Conservation (phyloP, 1,284 basidiomycete genomes). For the Trichosporon faecale region DNA sequence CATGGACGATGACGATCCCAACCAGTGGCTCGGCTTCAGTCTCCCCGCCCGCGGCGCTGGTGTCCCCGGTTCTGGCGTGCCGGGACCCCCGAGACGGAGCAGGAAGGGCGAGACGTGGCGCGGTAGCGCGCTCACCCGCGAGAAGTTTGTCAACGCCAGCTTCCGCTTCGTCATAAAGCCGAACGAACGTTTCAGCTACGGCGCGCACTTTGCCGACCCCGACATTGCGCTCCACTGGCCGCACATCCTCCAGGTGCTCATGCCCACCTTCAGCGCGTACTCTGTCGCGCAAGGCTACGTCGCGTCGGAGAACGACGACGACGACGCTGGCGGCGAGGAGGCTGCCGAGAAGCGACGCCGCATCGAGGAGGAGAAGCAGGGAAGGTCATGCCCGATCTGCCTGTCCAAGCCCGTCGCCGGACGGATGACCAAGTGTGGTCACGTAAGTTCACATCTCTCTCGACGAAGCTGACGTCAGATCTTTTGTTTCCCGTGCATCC, state of each 20-base stretch:
- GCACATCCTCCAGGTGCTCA: constrained; percentile 92
- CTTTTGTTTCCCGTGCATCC: constrained; percentile 29
- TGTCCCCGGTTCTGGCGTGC: constrained; percentile 33
- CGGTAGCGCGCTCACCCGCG: constrained; percentile 69
- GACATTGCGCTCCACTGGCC: constrained; percentile 94
- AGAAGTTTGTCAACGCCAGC: constrained; percentile 88
- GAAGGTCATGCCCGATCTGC: constrained; percentile 87
- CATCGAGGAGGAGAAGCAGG: constrained; percentile 47
- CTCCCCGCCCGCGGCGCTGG: constrained; percentile 64
- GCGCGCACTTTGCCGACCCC: constrained; percentile 90
- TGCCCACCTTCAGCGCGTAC: constrained; percentile 64
- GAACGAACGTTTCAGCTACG: constrained; percentile 70
- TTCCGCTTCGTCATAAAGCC: constrained; percentile 93
- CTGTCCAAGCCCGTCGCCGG: constrained; percentile 78
- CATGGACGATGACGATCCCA: constrained; percentile 33
- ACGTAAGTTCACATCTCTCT: constrained; percentile 61
- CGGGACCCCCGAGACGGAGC: constrained; percentile 62
- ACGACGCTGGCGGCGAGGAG: constrained; percentile 39
- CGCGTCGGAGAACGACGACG: constrained; percentile 34
- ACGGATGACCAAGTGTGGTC: constrained; percentile 95
- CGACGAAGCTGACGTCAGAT: constrained; percentile 19
- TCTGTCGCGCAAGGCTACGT: constrained; percentile 51
- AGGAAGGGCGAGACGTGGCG: constrained; percentile 60
- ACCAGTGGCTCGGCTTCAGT: constrained; percentile 67
- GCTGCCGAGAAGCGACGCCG: constrained; percentile 32